Evolutionary conservation across 2,329 filamentous ascomycete species (phyloP).

Genomic region (Biscogniauxia marginata): DNA sequence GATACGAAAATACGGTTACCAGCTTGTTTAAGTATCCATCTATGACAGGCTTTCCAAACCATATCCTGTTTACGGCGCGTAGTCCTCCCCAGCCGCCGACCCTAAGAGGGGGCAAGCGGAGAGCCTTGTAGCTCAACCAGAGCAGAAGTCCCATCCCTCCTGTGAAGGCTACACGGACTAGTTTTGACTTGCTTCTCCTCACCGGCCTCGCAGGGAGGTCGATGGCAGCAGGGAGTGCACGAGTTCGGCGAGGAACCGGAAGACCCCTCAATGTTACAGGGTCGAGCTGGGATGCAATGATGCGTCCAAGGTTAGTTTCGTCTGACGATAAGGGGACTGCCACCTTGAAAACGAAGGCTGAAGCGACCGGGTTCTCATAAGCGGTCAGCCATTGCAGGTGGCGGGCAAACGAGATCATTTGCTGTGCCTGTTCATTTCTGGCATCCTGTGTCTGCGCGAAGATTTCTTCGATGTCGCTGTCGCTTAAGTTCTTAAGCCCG

Average conservation of each 20-base stretch:
- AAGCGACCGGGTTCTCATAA: slow-evolving; percentile 15
- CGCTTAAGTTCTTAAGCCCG: slow-evolving; percentile 10
- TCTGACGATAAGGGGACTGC: neutral
- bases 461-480: slow-evolving; percentile 12
- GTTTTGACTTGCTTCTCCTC: neutral
- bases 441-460: slow-evolving; percentile 19
- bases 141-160: neutral
- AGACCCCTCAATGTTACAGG: slow-evolving; percentile 5
- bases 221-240: slow-evolving; percentile 12
- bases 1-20: neutral
- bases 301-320: neutral
- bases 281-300: neutral
- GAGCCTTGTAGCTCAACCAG: neutral
- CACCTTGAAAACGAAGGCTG: slow-evolving; percentile 1
- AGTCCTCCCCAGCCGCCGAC: neutral
- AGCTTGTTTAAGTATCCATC: neutral
- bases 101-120: neutral
- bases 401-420: slow-evolving; percentile 13
- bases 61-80: neutral
- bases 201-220: slow-evolving; percentile 16
- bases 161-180: neutral
- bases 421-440: slow-evolving; percentile 12
- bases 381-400: slow-evolving; percentile 19
- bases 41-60: neutral
- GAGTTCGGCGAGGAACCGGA: slow-evolving; percentile 11